Base-by-base conservation (phyloP, 495 filamentous ascomycete species). In the Penicillium cosmopolitanum region DNA sequence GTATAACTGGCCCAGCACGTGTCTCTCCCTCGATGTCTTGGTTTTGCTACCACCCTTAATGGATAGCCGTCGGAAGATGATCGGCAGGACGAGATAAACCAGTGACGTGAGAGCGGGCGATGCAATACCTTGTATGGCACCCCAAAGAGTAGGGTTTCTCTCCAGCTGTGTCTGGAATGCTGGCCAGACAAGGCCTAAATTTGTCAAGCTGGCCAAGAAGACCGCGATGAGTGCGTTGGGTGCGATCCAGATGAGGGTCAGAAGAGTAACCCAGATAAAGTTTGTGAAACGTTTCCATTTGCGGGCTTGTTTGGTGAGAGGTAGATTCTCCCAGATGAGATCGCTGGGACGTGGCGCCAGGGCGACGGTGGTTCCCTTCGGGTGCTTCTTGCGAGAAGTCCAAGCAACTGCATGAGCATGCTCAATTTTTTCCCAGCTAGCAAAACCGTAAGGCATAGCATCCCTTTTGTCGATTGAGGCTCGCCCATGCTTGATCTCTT, bases 161-260 rank as follows among this genome's bases (percentile, higher is more conserved):
- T 82, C 60, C 10, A 97, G 75, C 33, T 86, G 85, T 0, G 58
- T 72, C 40, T 88, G 75, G 70, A 98, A 98, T 2, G 68, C 85
- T 1, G 76, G 78, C 95, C 95, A 98, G 23, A 98, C 84, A 9
- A 80, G 72, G 7, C 89, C 92, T 51, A 97, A 66, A 68, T 96
- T 93, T 44, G 73, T 73, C 66, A 98, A 73, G 72, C 96, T 92
- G 61, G 94, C 87, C 42, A 98, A 69, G 73, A 98, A 98, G 53
- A 98, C 87, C 54, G 95, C 91, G 61, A 97, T 98, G 72, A 98
- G 77, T 47, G 91, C 91, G 81, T 98, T 98, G 61, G 94, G 95
- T n/a, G 83, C 91, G 61, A 96, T 86, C 87, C 91, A 98, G n/a
- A 95, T 64, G 7, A 96, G 31, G 0, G 95, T 98, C 59, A 98